Evolutionary conservation across 352 stramenopile species (phyloP).

Genomic region (Paralagenidium karlingii): DNA sequence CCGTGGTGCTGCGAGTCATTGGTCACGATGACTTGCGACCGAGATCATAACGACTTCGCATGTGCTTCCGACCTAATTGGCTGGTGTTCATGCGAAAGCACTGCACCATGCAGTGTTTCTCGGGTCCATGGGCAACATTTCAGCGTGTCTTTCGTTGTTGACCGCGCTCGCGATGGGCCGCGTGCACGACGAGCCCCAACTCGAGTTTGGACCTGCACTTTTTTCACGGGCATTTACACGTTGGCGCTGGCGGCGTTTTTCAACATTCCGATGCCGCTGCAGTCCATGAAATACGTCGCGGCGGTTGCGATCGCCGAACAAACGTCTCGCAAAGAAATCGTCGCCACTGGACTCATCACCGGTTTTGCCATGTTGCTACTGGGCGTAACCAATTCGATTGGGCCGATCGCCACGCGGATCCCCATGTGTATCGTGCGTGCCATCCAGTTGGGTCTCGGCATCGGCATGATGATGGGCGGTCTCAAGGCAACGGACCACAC

Average conservation of each 20-base stretch:
- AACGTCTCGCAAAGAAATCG: conserved; percentile 57
- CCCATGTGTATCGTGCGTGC: conserved; percentile 82
- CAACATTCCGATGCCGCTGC: conserved; percentile 90
- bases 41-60: conserved; percentile 29
- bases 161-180: conserved; percentile 80
- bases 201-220: conserved; percentile 81
- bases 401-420: conserved; percentile 78
- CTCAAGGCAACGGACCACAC: conserved; percentile 54
- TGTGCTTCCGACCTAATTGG: conserved; percentile 43
- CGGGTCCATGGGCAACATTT: conserved; percentile 87
- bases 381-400: conserved; percentile 83
- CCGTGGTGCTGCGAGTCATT: no score
- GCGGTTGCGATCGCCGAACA: conserved; percentile 84
- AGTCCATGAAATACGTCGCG: conserved; percentile 92
- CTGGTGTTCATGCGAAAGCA: conserved; percentile 44
- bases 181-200: conserved; percentile 46
- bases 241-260: conserved; percentile 73
- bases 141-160: conserved; percentile 88
- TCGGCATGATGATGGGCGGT: conserved; percentile 77
- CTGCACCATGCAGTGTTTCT: conserved; percentile 65
- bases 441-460: conserved; percentile 86
- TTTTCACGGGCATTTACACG: conserved; percentile 86
- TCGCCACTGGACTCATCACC: conserved; percentile 79
- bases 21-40: no score
- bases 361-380: conserved; percentile 62